Evolutionary conservation across 768 basidiomycete genomes (phyloP), one percentile per base, ranked within the genome.

Genomic region (Filobasidium floriforme): DNA sequence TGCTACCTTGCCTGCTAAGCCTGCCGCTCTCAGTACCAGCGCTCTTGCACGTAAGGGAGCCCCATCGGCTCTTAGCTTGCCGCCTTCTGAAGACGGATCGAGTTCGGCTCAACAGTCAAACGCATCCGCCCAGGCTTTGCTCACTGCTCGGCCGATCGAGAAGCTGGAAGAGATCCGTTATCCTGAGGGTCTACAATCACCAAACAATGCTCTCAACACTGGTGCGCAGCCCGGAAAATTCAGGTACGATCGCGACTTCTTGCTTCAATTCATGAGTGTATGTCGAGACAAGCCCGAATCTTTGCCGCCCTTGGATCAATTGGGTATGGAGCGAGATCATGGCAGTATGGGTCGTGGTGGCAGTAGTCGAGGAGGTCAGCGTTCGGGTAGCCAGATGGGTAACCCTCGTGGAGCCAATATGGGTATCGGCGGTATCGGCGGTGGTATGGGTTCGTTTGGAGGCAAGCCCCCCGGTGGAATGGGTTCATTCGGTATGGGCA

Each of bases 181-280:
- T 75, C 92, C 93, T 7, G 87, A 87, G 63, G 86, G 88, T 55
- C 84, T 92, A 76, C 83, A 82, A 75, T 89, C 91, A 63, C 94
- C 94, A 1, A 84, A 84, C 70, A 80, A 87, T 7, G 91, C 90
- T 71, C 87, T 98, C 70, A 97, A 96, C 79, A 81, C 84, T 63
- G 85, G 87, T 68, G 88, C 87, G 7, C 85, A 87, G 79, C 86
- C 90, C 64, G 92, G 92, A 72, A 93, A 91, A 79, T 94, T 91
- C 82, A 91, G 94, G 73, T 99, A 99, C 77, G 92, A 97, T 77
- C 91, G 93, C 41, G 91, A 93, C 22, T 99, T 99, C 86, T 84
- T 99, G 28, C 80, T 99, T 66, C 94, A 99, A 76, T 99, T 99
- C 81, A 92, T 96, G 89, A 80, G 81, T 26, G 80, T 94, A 67